Conservation (phyloP, 345 rosid species). For the Reutealis trisperma region DNA sequence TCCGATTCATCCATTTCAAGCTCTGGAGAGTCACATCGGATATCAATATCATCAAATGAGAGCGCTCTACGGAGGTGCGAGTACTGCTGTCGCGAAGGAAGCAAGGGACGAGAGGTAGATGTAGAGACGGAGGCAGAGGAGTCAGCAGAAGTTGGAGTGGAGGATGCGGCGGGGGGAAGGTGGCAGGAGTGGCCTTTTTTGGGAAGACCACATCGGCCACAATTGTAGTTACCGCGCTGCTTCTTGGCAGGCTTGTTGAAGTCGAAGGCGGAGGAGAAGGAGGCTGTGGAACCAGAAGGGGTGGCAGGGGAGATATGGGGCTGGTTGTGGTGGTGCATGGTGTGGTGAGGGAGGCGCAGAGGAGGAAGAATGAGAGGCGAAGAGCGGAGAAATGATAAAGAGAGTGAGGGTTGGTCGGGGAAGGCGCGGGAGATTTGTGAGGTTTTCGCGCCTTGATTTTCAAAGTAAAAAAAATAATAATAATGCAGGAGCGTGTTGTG, state of each 20-base stretch:
- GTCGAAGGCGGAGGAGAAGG: slow-evolving; percentile 32
- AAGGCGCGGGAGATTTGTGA: slow-evolving; percentile 64
- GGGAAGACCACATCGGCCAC: slow-evolving; percentile 96
- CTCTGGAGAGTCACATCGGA: slow-evolving; percentile 45
- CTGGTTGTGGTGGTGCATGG: slow-evolving; percentile 43
- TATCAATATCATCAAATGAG: slow-evolving; percentile 73
- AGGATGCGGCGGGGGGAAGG: slow-evolving; percentile 22
- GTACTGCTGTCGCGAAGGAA: slow-evolving; percentile 48
- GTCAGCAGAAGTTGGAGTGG: slow-evolving; percentile 29
- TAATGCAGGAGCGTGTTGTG: slow-evolving; percentile 25
- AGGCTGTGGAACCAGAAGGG: slow-evolving; percentile 46
- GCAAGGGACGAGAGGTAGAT: slow-evolving; percentile 33
- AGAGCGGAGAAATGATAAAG: slow-evolving; percentile 19
- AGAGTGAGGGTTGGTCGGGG: slow-evolving; percentile 33
- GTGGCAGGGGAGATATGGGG: slow-evolving; percentile 56
- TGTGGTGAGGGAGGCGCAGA: slow-evolving; percentile 1
- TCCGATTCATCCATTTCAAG: slow-evolving; percentile 39
- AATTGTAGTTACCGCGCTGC: slow-evolving; percentile 87
- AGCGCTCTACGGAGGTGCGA: slow-evolving; percentile 78
- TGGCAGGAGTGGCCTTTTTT: slow-evolving; percentile 87
- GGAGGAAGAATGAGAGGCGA: not conserved
- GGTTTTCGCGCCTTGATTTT: slow-evolving; percentile 63
- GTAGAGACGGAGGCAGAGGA: slow-evolving; percentile 25
- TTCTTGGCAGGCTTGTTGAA: slow-evolving; percentile 44
- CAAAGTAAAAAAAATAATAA: not conserved